Base-by-base conservation (phyloP, 2,329 filamentous ascomycete genomes). In the Xylaria polymorpha region DNA sequence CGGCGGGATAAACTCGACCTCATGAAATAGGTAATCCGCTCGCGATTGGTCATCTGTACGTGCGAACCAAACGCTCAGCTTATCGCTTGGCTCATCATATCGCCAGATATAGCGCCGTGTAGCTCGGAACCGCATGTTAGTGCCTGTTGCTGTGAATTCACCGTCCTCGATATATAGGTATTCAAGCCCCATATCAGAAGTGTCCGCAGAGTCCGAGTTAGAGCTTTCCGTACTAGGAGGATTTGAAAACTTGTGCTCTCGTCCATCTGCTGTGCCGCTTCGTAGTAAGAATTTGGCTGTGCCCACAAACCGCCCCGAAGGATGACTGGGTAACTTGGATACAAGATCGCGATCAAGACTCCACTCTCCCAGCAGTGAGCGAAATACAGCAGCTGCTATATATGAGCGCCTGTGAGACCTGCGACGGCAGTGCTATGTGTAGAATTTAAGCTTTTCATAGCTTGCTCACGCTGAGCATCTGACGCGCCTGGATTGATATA, bases 21-120 rank as follows among this genome's bases (percentile, higher is more conserved):
- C 86, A 74, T 94, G 92, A 78, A 94, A 95, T 22, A 94, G 81
- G 71, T 94, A 92, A 76, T 94, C 92, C 0, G 90, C 89, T 15
- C 85, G 84, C 64, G 83, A 83, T 18, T 84, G 79, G 71, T 92
- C 89, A 18, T 91, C 87, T 0, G 86, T 83, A 71, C 89, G 88
- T 46, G 88, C 88, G 73, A 94, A 94, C 92, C 92, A 94, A 0
- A 92, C 89, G 68, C 88, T 91, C 25, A 94, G 81, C 35, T 78
- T 79, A 74, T 94, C 91, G 1, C 76, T 81, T 10, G 66, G 74
- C 71, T 91, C 89, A 53, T 88, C 83, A 74, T 94, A 94, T 0
- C 92, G 87, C 83, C 92, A 94, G 1, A 93, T 84, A 74, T 94
- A 94, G 12, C 91, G 86, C 25, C 90, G 83, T 12, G 84, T 88